These are phyloP conservation scores for Syzygium aqueum DNA, from an alignment of 345 rosid genomes.

Conservation along the genomic window DNA sequence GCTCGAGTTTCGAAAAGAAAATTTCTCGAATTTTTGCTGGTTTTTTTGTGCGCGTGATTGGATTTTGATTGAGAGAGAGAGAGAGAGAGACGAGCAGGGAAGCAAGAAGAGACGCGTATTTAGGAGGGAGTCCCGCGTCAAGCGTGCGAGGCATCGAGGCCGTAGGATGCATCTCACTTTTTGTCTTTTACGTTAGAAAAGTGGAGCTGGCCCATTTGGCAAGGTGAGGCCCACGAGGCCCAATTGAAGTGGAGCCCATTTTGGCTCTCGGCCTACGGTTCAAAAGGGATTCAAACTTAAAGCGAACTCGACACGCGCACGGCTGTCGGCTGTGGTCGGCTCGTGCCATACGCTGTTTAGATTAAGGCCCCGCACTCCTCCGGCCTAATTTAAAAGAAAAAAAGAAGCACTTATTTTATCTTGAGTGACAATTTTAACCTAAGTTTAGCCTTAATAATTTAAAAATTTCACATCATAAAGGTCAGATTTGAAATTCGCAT, in stretches of 20 bases:
- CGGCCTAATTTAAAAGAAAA: too few relatives aligned
- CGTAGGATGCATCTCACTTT: neutral
- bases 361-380: neutral
- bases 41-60: neutral
- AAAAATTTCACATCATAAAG: too few relatives aligned
- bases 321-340: neutral
- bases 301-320: neutral
- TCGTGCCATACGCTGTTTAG: neutral
- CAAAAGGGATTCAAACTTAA: neutral
- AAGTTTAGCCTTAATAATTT: too few relatives aligned
- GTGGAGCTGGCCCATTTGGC: neutral
- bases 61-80: neutral
- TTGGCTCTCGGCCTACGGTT: neutral
- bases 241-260: neutral
- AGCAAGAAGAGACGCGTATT: neutral
- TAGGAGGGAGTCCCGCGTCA: neutral
- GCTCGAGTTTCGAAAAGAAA: neutral
- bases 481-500: too few relatives aligned
- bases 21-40: too few relatives aligned
- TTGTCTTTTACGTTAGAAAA: fast-evolving
- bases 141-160: neutral
- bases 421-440: too few relatives aligned
- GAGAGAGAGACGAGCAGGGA: neutral
- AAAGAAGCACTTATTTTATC: too few relatives aligned
- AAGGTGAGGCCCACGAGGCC: neutral